A percentile compares a stretch with the other conserved stretches of the same genome.
Evolutionary conservation across 139 green algal genomes (phyloP).

Genomic region (Tetradesmus lagerheimii): DNA sequence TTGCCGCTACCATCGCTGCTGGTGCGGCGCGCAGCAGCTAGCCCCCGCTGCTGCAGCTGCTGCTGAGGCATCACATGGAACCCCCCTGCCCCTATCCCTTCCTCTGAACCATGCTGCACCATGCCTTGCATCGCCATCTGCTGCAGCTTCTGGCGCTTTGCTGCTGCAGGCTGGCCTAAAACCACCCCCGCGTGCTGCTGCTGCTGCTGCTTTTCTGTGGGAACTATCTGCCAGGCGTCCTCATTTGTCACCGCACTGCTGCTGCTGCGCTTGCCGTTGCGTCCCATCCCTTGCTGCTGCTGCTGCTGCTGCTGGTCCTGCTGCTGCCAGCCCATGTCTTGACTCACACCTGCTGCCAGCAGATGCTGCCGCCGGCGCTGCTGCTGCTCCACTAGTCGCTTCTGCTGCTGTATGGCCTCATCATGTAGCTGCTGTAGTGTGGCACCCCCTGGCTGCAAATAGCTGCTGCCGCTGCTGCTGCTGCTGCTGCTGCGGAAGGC

Average conservation of each 20-base stretch:
- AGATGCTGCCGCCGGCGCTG: conserved; percentile 23
- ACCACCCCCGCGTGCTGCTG: not conserved
- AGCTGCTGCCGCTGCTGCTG: not conserved
- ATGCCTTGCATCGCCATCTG: not conserved
- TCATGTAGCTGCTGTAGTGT: conserved; percentile 14
- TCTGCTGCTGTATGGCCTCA: conserved; percentile 6
- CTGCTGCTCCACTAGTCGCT: not conserved
- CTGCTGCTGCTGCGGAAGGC: not conserved
- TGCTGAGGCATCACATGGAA: not conserved
- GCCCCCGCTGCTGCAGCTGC: not conserved
- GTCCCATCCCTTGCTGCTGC: not conserved
- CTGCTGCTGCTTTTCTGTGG: not conserved
- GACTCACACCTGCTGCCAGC: not conserved
- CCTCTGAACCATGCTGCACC: too few species aligned
- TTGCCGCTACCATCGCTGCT: conserved; percentile 7
- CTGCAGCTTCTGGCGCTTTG: conserved; percentile 20
- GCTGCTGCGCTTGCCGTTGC: not conserved
- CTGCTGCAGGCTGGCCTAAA: not conserved
- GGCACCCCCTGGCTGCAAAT: too few species aligned
- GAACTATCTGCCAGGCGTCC: not conserved
- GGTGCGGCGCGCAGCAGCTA: not conserved
- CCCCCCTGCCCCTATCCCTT: not conserved
- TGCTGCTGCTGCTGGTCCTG: not conserved
- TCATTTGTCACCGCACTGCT: not conserved
- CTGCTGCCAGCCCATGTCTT: not conserved